Base-by-base conservation (phyloP, 2,329 filamentous ascomycete genomes). In the Fusarium chaquense region DNA sequence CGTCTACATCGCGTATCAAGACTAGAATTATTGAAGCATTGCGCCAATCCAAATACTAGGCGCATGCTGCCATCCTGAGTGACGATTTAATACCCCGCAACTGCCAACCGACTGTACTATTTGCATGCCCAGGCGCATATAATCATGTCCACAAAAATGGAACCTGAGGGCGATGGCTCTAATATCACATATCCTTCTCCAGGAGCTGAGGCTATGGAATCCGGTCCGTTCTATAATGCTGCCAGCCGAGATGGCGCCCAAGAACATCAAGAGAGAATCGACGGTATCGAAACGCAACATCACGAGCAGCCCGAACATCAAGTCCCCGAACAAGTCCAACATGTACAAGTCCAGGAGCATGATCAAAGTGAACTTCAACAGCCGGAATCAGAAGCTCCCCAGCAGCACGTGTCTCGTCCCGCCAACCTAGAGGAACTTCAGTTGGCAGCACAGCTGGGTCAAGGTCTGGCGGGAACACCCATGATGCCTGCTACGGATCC, bases 391-490 rank as follows among this genome's bases (percentile, higher is more conserved):
- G 75, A 80, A 16, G 75, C 80, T 18, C 76, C 81, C 22, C 81
- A 81, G 45, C 83, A 83, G 30, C 82, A 84, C 47, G 73, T 79
- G 13, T 72, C 79, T 16, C 80, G 81, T 15, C 79, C 83, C 3
- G 78, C 83, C 36, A 87, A 84, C 60, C 81, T 83, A 7, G 86
- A 87, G 69, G 86, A 89, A 77, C 80, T 89, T 43, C 86, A 87
- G 75, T 79, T 89, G 40, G 86, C 86, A 16, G 86, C 87, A 12
- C 87, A 88, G 73, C 78, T 89, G 43, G 86, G 85, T 49, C 85
- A 87, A 63, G 85, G 83, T 44, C 79, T 89, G 18, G 83, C 85
- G 28, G 78, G 79, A 12, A 75, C 81, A 15, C 81, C 84, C 36
- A 83, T 86, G 62, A 82, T 88, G 75, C 78, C 82, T n/a, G 77